Evolutionary conservation across 208 protist species (phyloP).

Genomic region (Phytomonas sp.): DNA sequence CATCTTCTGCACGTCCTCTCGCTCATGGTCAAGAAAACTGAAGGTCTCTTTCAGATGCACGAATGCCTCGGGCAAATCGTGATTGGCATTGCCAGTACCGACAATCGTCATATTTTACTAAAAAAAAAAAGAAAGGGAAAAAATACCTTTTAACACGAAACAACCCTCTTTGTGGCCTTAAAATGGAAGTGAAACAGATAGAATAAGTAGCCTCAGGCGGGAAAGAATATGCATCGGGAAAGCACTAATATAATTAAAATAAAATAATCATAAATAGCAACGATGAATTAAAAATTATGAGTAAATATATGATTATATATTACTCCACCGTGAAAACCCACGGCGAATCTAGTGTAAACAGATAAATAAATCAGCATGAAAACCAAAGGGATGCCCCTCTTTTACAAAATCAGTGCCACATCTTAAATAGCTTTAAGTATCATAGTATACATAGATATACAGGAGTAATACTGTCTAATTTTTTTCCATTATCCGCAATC

Average conservation of each 20-base stretch:
- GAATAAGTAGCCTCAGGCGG: conserved; percentile 1
- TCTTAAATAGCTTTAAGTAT: no score
- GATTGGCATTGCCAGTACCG: background rate
- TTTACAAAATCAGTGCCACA: no score
- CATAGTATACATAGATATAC: no score
- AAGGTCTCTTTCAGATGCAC: conserved; percentile 57
- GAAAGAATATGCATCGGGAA: conserved; percentile 1
- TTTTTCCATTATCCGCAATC: no score
- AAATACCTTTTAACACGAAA: conserved; percentile 10
- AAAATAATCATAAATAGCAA: background rate
- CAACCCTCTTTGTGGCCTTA: conserved; percentile 6
- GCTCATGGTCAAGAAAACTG: conserved; percentile 45
- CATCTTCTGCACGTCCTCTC: conserved; percentile 82
- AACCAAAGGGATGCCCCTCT: no score
- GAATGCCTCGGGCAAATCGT: conserved; percentile 16
- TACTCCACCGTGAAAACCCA: background rate
- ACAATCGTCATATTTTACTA: conserved; percentile 8
- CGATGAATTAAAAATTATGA: conserved; percentile 6
- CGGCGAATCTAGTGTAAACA: background rate
- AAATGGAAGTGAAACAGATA: conserved; percentile 1
- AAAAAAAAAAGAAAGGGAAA: conserved; percentile 11
- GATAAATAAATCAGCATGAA: conserved; percentile 4
- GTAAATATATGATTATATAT: conserved; percentile 7
- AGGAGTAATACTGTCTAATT: conserved; percentile 3
- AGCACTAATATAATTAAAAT: background rate